Evolutionary conservation across 2,329 filamentous ascomycete species (phyloP).

Genomic region (Aspergillus fischeri): DNA sequence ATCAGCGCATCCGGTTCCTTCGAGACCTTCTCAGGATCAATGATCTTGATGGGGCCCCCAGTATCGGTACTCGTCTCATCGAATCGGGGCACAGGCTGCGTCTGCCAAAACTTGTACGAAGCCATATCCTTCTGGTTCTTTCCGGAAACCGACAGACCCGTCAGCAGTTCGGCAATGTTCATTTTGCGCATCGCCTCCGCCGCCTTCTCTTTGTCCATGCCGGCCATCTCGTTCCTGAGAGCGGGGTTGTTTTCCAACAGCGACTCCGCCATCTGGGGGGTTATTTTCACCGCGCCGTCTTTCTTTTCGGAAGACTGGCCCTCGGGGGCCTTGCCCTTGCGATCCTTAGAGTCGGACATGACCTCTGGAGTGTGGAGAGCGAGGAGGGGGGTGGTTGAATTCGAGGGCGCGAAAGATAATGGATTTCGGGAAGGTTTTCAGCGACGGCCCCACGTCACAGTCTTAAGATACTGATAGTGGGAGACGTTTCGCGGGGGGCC

Average conservation of each 20-base stretch:
- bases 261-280: slow-evolving; percentile 34
- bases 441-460: slow-evolving; percentile 24
- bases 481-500: slow-evolving; percentile 3
- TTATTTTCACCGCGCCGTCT: slow-evolving; percentile 26
- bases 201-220: slow-evolving; percentile 59
- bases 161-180: slow-evolving; percentile 46
- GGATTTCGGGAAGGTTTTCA: slow-evolving; percentile 18
- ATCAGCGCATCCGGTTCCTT: slow-evolving; percentile 72
- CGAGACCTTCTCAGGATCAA: slow-evolving; percentile 72
- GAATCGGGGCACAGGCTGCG: slow-evolving; percentile 89
- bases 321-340: slow-evolving; percentile 31
- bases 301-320: slow-evolving; percentile 13
- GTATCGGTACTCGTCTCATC: slow-evolving; percentile 51
- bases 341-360: slow-evolving; percentile 34
- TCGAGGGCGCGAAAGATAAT: slow-evolving; percentile 10
- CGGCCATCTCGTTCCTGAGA: slow-evolving; percentile 69
- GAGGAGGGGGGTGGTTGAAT: slow-evolving; percentile 8
- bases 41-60: slow-evolving; percentile 80
- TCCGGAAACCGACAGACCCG: slow-evolving; percentile 62
- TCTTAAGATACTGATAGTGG: background rate
- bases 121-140: slow-evolving; percentile 97
- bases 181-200: slow-evolving; percentile 49
- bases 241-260: slow-evolving; percentile 54
- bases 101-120: slow-evolving; percentile 98
- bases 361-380: slow-evolving; percentile 8